These are phyloP conservation scores for Huntiella abstrusa DNA, from an alignment of 2,329 filamentous ascomycete species.

Conservation along the genomic window DNA sequence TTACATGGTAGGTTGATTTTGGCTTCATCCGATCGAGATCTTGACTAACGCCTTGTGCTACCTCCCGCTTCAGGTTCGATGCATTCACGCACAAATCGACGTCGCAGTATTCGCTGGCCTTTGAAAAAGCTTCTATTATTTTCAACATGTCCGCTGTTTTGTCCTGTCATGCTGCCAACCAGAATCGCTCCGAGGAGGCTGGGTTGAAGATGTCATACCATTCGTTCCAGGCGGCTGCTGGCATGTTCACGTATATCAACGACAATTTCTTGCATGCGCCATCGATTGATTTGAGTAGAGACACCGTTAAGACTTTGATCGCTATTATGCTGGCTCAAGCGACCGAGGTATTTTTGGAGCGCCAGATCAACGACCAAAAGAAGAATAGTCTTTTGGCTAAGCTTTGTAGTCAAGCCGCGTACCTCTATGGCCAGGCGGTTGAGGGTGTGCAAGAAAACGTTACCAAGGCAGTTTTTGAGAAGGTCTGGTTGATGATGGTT, in stretches of 20 bases:
- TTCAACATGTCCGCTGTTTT: conserved; percentile 98
- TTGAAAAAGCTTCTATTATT: conserved; percentile 96
- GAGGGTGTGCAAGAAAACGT: conserved; percentile 91
- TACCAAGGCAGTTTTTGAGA: conserved; percentile 78
- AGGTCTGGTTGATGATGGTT: conserved; percentile 70
- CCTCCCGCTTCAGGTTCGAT: conserved; percentile 52
- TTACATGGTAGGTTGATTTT: conserved; percentile 56
- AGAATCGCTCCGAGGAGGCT: conserved; percentile 78
- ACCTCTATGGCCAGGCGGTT: conserved; percentile 68
- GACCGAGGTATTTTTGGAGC: conserved; percentile 94
- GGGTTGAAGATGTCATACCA: conserved; percentile 95
- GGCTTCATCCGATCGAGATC: not conserved
- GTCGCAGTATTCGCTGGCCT: conserved; percentile 86
- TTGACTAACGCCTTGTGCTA: not conserved
- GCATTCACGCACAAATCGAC: conserved; percentile 99
- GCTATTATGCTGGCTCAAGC: conserved; percentile 85
- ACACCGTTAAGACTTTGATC: conserved; percentile 91
- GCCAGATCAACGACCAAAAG: conserved; percentile 82
- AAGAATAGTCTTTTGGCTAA: conserved; percentile 86
- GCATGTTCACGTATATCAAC: conserved; percentile 99
- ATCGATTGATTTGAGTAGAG: conserved; percentile 83
- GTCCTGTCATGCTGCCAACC: conserved; percentile 84
- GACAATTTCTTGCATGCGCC: conserved; percentile 97
- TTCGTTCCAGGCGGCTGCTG: conserved; percentile 91
- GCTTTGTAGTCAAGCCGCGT: conserved; percentile 74